Conservation (phyloP, 1,284 basidiomycete genomes). For the Sporisorium iseilematis-ciliati region DNA sequence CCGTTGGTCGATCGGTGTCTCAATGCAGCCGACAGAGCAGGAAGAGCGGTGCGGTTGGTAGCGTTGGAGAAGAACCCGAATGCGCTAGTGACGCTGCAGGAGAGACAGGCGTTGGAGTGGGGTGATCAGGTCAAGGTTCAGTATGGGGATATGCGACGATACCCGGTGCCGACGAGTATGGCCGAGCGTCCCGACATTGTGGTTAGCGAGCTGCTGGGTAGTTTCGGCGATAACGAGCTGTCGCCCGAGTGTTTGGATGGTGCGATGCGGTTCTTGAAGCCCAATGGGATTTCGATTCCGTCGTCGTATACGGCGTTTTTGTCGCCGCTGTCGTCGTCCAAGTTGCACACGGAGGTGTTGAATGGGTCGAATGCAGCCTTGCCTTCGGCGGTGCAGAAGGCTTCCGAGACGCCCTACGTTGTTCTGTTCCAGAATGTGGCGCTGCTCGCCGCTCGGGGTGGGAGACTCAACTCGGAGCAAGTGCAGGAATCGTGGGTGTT, state of each 20-base stretch:
- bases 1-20: constrained; percentile 90
- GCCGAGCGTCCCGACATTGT: constrained; percentile 87
- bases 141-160: constrained; percentile 91
- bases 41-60: constrained; percentile 76
- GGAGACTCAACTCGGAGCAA: constrained; percentile 76
- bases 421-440: constrained; percentile 92
- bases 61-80: constrained; percentile 90
- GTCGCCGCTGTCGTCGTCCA: constrained; percentile 91
- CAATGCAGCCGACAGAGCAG: constrained; percentile 80
- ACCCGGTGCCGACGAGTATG: constrained; percentile 72
- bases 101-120: constrained; percentile 76
- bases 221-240: constrained; percentile 98
- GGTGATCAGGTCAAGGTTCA: constrained; percentile 81
- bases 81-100: constrained; percentile 64
- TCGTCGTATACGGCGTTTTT: constrained; percentile 94
- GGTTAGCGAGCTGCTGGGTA: constrained; percentile 94
- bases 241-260: constrained; percentile 97
- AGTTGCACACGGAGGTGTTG: constrained; percentile 74
- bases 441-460: constrained; percentile 72
- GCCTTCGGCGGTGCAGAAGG: constrained; percentile 71
- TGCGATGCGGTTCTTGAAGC: constrained; percentile 78
- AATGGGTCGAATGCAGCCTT: constrained; percentile 35
- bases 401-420: constrained; percentile 92
- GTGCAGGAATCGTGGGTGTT: constrained; percentile 98
- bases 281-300: constrained; percentile 93